A percentile compares a stretch with the other conserved stretches of the same genome.
Evolutionary conservation across 306 rosid species (phyloP).

Genomic region (Cicer arietinum): DNA sequence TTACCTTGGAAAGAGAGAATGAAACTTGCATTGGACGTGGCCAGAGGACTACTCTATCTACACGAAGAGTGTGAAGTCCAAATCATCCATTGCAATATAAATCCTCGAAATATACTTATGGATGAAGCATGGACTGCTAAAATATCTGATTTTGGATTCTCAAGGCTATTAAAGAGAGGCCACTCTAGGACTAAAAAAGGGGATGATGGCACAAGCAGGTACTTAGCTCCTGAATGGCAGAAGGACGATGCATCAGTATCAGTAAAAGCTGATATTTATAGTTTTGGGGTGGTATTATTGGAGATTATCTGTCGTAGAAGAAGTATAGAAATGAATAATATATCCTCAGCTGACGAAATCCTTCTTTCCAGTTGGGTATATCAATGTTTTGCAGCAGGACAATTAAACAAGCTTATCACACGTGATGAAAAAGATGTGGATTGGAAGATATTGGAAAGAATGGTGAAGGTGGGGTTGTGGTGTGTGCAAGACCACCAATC

Average conservation of each 20-base stretch:
- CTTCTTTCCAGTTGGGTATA: slow-evolving; percentile 46
- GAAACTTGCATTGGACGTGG: slow-evolving; percentile 47
- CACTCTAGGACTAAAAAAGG: slow-evolving; percentile 8
- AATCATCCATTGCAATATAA: slow-evolving; percentile 52
- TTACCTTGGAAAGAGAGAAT: slow-evolving; percentile 37
- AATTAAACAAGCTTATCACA: slow-evolving; percentile 31
- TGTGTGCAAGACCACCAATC: slow-evolving; percentile 49
- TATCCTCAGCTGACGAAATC: slow-evolving; percentile 34
- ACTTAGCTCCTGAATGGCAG: slow-evolving; percentile 53
- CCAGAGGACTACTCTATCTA: slow-evolving; percentile 45
- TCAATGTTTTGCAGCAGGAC: slow-evolving; percentile 44
- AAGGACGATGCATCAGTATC: slow-evolving; percentile 39
- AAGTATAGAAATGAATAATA: slow-evolving; percentile 29
- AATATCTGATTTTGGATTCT: slow-evolving; percentile 54
- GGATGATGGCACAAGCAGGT: slow-evolving; percentile 10
- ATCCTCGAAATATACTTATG: slow-evolving; percentile 50
- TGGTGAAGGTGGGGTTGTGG: slow-evolving; percentile 56
- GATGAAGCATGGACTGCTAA: slow-evolving; percentile 53
- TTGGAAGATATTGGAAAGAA: slow-evolving; percentile 48
- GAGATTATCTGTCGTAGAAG: slow-evolving; percentile 48
- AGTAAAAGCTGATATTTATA: slow-evolving; percentile 43
- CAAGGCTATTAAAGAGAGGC: slow-evolving; percentile 29
- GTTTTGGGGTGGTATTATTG: slow-evolving; percentile 44
- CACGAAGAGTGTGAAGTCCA: slow-evolving; percentile 52
- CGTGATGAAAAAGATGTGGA: slow-evolving; percentile 35